phyloP scores from a whole-genome alignment of 1,284 basidiomycete species.

The Cryptococcus neoformans region DNA sequence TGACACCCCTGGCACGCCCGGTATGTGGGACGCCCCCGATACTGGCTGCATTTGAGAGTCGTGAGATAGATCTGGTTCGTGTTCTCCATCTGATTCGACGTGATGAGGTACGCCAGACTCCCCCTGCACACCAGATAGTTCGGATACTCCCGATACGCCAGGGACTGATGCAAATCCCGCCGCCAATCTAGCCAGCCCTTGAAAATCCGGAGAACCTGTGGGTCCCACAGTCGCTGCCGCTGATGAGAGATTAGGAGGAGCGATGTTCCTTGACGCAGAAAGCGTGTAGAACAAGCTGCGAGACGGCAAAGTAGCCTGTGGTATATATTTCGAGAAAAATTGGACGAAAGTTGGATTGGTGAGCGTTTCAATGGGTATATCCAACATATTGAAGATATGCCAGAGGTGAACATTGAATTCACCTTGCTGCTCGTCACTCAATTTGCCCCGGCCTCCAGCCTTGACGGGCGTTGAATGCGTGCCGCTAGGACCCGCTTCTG shows the following conservation, averaged over 20 bases:
- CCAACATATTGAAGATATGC: neutral
- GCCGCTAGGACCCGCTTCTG: neutral
- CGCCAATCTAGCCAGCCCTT: constrained; percentile 1
- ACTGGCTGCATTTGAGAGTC: too few relatives aligned
- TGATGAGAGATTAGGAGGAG: neutral
- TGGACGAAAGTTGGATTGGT: neutral
- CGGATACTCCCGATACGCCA: neutral
- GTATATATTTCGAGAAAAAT: neutral
- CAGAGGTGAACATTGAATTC: constrained; percentile 4
- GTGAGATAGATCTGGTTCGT: too few relatives aligned
- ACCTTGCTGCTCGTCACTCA: neutral
- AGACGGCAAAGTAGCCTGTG: neutral
- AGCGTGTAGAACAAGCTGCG: constrained; percentile 1
- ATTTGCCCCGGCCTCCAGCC: neutral
- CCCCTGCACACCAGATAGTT: neutral
- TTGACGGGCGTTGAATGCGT: neutral
- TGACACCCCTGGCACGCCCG: too few relatives aligned
- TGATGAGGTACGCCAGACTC: neutral
- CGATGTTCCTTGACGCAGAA: neutral
- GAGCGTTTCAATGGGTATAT: neutral
- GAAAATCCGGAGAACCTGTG: neutral
- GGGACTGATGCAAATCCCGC: neutral
- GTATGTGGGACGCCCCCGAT: too few relatives aligned
- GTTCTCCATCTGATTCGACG: too few relatives aligned
- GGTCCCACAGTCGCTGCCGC: neutral